Evolutionary conservation across 495 filamentous ascomycete species (phyloP).

Genomic region (Chaetomium tenue): DNA sequence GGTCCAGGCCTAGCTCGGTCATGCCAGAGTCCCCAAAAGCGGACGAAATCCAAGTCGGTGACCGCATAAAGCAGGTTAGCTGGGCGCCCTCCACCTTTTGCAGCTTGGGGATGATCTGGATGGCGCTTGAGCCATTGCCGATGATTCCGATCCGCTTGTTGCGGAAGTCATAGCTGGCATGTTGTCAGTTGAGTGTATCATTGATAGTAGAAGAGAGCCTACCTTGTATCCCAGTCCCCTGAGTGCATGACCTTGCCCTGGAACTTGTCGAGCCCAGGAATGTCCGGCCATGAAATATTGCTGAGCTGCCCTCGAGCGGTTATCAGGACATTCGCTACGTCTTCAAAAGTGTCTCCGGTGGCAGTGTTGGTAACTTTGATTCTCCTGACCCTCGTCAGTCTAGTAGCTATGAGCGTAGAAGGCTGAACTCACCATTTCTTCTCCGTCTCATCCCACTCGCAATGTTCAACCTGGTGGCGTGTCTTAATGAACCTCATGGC

Average conservation of each 20-base stretch:
- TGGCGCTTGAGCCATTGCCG: constrained; percentile 63
- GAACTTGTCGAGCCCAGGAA: constrained; percentile 56
- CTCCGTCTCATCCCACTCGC: constrained; percentile 54
- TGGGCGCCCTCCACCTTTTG: constrained; percentile 53
- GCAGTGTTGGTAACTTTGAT: constrained; percentile 34
- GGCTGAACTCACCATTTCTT: constrained; percentile 52
- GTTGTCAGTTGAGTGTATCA: constrained; percentile 8
- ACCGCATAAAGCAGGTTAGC: constrained; percentile 65
- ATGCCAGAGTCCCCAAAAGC: constrained; percentile 45
- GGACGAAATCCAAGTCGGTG: constrained; percentile 62
- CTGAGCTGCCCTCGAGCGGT: constrained; percentile 67
- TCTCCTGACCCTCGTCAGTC: constrained; percentile 24
- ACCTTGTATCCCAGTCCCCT: constrained; percentile 48
- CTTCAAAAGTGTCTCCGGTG: constrained; percentile 39
- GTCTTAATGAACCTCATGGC: constrained; percentile 51
- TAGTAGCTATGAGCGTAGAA: no score
- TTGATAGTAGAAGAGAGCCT: not conserved
- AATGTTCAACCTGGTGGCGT: constrained; percentile 39
- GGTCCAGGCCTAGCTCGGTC: constrained; percentile 41
- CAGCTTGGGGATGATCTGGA: constrained; percentile 68
- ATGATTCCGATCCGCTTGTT: constrained; percentile 54
- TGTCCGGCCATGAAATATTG: constrained; percentile 55
- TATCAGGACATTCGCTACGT: constrained; percentile 57
- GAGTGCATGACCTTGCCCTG: constrained; percentile 59
- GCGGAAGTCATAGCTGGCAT: constrained; percentile 45